Evolutionary conservation across 495 filamentous ascomycete species (phyloP).

Genomic region (Penicillium desertorum): DNA sequence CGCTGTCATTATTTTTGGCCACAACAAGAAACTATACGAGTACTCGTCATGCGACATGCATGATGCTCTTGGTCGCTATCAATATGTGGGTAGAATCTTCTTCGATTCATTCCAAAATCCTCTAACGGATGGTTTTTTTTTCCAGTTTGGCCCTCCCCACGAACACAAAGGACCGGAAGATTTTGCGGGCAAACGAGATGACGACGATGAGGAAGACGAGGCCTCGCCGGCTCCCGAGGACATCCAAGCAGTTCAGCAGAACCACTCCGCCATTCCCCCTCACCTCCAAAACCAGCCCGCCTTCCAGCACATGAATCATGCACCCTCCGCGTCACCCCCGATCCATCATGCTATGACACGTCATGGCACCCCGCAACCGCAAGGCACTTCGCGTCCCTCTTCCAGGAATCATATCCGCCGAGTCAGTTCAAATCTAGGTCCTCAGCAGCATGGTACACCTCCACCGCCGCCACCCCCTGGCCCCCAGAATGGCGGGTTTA

Average conservation of each 20-base stretch:
- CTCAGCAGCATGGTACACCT: constrained; percentile 57
- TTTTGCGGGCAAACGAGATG: constrained; percentile 80
- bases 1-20: constrained; percentile 96
- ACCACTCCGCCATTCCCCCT: constrained; percentile 60
- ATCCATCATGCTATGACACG: constrained; percentile 76
- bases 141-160: constrained; percentile 83
- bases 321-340: constrained; percentile 86
- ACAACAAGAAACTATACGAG: constrained; percentile 97
- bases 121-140: constrained; percentile 6
- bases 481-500: constrained; percentile 67
- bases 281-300: constrained; percentile 73
- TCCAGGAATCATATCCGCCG: constrained; percentile 78
- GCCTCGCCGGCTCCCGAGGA: constrained; percentile 62
- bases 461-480: constrained; percentile 61
- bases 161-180: constrained; percentile 96
- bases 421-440: constrained; percentile 71
- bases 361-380: constrained; percentile 78
- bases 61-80: constrained; percentile 80
- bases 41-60: constrained; percentile 93
- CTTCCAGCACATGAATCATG: constrained; percentile 79
- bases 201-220: constrained; percentile 86
- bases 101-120: constrained; percentile 2
- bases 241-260: constrained; percentile 42
- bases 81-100: constrained; percentile 66
- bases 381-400: constrained; percentile 71